A percentile compares a stretch with the other conserved stretches of the same genome.
Conservation (phyloP, 2,329 filamentous ascomycete species). For the Immersiporthe knoxdaviesiana region DNA sequence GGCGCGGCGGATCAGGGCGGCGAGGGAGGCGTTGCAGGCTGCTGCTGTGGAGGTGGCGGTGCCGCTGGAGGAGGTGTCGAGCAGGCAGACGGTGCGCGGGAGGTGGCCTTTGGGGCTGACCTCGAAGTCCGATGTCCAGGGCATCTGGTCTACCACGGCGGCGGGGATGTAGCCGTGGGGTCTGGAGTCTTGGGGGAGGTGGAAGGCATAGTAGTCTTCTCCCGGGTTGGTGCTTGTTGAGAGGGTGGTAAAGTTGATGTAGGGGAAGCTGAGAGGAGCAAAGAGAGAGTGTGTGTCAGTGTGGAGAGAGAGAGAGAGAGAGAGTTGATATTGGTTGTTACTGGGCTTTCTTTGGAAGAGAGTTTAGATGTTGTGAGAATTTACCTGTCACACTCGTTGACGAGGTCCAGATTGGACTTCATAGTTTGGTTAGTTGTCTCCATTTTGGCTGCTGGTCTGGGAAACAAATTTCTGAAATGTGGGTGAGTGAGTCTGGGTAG, state of each 20-base stretch:
- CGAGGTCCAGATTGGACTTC: slow-evolving; percentile 24
- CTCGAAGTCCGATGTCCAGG: slow-evolving; percentile 45
- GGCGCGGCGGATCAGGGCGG: slow-evolving; percentile 44
- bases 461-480: neutral
- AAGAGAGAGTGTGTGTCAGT: neutral
- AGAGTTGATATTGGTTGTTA: no score
- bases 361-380: no score
- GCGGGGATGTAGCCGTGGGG: slow-evolving; percentile 56
- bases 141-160: slow-evolving; percentile 49
- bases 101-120: slow-evolving; percentile 36
- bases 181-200: slow-evolving; percentile 48
- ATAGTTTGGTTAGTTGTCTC: neutral
- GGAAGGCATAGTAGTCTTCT: slow-evolving; percentile 45
- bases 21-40: slow-evolving; percentile 44
- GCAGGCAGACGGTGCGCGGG: slow-evolving; percentile 38
- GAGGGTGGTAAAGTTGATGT: slow-evolving; percentile 40
- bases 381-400: slow-evolving; percentile 28
- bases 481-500: neutral
- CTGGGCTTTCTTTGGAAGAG: no score
- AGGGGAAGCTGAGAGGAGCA: slow-evolving; percentile 49
- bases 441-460: slow-evolving; percentile 29
- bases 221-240: slow-evolving; percentile 39
- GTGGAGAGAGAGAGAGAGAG: neutral
- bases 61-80: slow-evolving; percentile 36
- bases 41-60: slow-evolving; percentile 34